Conservation (phyloP, 495 filamentous ascomycete genomes). For the Aspergillus indologenus region DNA sequence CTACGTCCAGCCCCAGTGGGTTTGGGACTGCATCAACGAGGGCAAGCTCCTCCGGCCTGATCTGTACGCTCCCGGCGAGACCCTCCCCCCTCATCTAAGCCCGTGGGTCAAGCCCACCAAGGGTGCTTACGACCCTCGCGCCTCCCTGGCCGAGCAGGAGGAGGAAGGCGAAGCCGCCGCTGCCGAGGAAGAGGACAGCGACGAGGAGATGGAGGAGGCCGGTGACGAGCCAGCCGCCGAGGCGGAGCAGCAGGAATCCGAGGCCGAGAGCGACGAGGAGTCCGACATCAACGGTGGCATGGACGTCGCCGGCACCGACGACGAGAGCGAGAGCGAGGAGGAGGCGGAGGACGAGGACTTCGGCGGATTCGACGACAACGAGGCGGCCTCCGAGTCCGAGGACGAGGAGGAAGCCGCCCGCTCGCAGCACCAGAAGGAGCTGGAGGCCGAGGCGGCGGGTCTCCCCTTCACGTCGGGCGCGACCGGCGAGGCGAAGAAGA, state of each 20-base stretch:
- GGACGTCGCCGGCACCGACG: constrained; percentile 53
- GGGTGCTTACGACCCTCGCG: constrained; percentile 84
- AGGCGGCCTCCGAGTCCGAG: constrained; percentile 45
- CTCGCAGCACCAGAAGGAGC: constrained; percentile 73
- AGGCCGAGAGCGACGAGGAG: constrained; percentile 51
- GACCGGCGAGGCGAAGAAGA: constrained; percentile 50
- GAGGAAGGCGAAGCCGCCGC: constrained; percentile 78
- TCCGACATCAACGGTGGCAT: constrained; percentile 57
- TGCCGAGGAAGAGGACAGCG: constrained; percentile 48
- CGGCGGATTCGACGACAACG: constrained; percentile 41
- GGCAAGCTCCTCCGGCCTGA: constrained; percentile 83
- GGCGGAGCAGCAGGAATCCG: constrained; percentile 7
- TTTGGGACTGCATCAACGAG: constrained; percentile 94
- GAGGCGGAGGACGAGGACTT: constrained; percentile 39
- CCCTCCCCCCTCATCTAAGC: constrained; percentile 88
- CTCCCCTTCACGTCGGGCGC: constrained; percentile 44
- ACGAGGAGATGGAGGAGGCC: constrained; percentile 45
- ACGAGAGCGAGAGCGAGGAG: constrained; percentile 43
- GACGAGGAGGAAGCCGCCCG: constrained; percentile 51
- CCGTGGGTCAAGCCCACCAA: constrained; percentile 88
- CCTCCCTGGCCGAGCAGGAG: constrained; percentile 70
- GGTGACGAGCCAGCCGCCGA: constrained; percentile 17
- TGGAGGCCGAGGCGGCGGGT: constrained; percentile 82
- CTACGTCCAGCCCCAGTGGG: constrained; percentile 96
- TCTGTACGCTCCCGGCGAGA: constrained; percentile 83